A percentile compares a stretch with the other conserved stretches of the same genome.
These are phyloP conservation scores for Tricholoma terreum DNA, from an alignment of 768 basidiomycete genomes.

Conservation along the genomic window DNA sequence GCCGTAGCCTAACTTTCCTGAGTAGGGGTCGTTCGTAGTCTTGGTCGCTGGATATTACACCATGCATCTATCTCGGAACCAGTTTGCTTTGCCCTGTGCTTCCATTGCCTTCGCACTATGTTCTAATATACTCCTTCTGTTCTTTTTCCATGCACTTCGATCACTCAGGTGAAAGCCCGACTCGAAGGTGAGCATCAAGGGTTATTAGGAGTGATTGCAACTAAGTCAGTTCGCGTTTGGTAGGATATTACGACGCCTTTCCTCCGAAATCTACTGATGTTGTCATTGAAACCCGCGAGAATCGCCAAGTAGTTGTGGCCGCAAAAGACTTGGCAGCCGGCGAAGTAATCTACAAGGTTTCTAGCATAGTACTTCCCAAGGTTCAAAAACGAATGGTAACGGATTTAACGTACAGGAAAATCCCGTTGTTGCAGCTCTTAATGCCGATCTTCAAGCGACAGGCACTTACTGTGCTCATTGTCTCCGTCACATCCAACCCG, in stretches of 20 bases:
- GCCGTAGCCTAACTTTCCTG: constrained; percentile 8
- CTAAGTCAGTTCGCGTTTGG: constrained; percentile 12
- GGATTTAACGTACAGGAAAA: constrained; percentile 52
- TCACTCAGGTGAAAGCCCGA: constrained; percentile 55
- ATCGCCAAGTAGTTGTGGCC: constrained; percentile 56
- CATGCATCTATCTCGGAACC: neutral
- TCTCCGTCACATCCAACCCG: constrained; percentile 53
- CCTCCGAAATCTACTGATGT: constrained; percentile 74
- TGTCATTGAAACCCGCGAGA: constrained; percentile 44
- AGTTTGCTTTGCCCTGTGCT: constrained; percentile 11
- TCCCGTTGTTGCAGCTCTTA: constrained; percentile 69
- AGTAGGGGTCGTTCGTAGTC: constrained; percentile 14
- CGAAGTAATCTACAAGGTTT: constrained; percentile 75
- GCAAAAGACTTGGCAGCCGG: constrained; percentile 66
- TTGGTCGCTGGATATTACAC: constrained; percentile 11
- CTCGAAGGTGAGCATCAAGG: constrained; percentile 67
- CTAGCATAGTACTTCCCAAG: neutral
- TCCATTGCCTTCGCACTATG: constrained; percentile 22
- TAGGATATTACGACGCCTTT: constrained; percentile 77
- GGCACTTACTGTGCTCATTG: constrained; percentile 76
- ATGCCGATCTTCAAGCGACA: constrained; percentile 63
- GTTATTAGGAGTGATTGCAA: constrained; percentile 2
- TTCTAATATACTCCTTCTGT: constrained; percentile 63
- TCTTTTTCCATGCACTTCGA: constrained; percentile 20
- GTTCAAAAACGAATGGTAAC: constrained; percentile 4